Evolutionary conservation across 352 stramenopile species (phyloP).

Genomic region (Globisporangium megalacanthum): DNA sequence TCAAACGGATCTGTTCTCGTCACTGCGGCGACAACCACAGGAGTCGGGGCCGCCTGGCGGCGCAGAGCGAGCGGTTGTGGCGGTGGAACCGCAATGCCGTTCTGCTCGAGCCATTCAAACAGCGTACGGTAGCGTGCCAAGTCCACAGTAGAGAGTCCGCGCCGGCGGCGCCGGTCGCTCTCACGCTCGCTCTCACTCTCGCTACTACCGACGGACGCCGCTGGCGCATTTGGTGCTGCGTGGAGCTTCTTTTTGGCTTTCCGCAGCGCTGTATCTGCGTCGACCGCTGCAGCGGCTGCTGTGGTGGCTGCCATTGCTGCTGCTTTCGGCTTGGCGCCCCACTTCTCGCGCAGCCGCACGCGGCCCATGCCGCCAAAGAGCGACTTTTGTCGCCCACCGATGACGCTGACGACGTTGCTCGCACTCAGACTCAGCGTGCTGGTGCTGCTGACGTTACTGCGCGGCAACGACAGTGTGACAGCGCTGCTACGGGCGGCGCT

Average conservation of each 20-base stretch:
- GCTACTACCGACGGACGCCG: constrained; percentile 1
- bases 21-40: background rate
- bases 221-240: background rate
- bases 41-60: background rate
- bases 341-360: constrained; percentile 29
- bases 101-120: constrained; percentile 32
- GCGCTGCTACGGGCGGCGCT: background rate
- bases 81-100: constrained; percentile 26
- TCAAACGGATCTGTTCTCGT: constrained; percentile 25
- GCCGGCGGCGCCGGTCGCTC: constrained; percentile 1
- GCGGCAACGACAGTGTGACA: constrained; percentile 5
- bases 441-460: constrained; percentile 5
- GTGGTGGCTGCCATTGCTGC: background rate
- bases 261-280: constrained; percentile 2
- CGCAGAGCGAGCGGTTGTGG: background rate
- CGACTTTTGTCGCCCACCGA: constrained; percentile 26
- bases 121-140: constrained; percentile 45
- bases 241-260: constrained; percentile 15
- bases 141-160: constrained; percentile 24
- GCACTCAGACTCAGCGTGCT: constrained; percentile 1
- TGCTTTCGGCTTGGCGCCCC: constrained; percentile 20
- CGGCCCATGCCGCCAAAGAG: constrained; percentile 41
- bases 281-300: background rate
- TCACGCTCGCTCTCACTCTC: constrained; percentile 16
- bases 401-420: constrained; percentile 4